Evolutionary conservation across 163 green algal species (phyloP).

Genomic region (Prototheca stagnorum): DNA sequence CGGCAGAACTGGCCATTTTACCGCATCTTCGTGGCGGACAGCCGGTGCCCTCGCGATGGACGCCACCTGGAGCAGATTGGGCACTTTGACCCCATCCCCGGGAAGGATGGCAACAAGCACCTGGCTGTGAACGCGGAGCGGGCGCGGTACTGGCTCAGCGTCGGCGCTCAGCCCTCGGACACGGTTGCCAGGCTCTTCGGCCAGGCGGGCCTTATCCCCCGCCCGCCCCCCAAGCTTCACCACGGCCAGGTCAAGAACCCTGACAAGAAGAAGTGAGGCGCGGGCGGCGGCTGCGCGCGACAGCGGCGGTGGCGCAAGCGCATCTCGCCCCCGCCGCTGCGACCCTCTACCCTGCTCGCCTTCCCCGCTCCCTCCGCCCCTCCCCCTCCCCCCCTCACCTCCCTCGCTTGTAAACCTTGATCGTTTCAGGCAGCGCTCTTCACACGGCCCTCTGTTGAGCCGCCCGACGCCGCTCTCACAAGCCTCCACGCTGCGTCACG

Average conservation of each 20-base stretch:
- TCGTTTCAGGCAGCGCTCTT: too few species aligned
- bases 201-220: conserved; percentile 42
- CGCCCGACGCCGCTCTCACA: too few species aligned
- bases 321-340: too few species aligned
- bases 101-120: conserved; percentile 67
- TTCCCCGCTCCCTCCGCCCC: too few species aligned
- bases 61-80: conserved; percentile 63
- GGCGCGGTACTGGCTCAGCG: conserved; percentile 70
- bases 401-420: too few species aligned
- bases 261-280: conserved; percentile 19
- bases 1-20: conserved; percentile 66
- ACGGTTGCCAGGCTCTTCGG: conserved; percentile 47
- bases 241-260: conserved; percentile 17
- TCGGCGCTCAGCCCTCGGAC: conserved; percentile 56
- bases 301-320: too few species aligned
- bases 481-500: too few species aligned
- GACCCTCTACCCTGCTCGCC: too few species aligned
- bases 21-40: conserved; percentile 64
- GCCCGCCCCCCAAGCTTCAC: conserved; percentile 16
- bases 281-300: too few species aligned
- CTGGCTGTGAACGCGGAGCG: conserved; percentile 54
- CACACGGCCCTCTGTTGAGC: too few species aligned
- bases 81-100: conserved; percentile 64
- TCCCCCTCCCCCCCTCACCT: too few species aligned
- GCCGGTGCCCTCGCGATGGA: conserved; percentile 43